Evolutionary conservation across 1,284 basidiomycete species (phyloP), one percentile per base, ranked within the genome.

Genomic region (Ganoderma lingzhi): DNA sequence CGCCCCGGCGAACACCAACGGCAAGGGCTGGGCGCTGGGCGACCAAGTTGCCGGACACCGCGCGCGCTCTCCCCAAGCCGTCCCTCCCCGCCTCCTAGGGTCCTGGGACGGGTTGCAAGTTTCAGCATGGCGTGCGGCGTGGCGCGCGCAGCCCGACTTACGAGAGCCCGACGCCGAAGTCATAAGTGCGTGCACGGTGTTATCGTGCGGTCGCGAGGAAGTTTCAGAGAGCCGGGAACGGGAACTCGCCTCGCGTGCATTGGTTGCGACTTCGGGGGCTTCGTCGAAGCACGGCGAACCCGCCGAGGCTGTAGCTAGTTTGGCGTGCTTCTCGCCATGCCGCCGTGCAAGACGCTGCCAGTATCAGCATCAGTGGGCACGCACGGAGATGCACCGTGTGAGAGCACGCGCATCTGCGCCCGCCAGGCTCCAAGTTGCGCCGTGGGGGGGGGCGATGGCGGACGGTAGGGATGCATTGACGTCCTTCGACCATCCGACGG

Each of bases 281-380:
- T 30, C 51, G 51, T 32, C 53, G 53, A 55, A 55, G 28, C 53
- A 32, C 53, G 28, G 53, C 28, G 53, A 64, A 64, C 56, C 41
- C 55, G 39, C 28, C 53, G 63, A 58, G 55, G 53, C 15, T 58
- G 55, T 39, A 41, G 63, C 63, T 55, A 55, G n/a, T 41, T 28
- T 64, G 63, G 30, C 63, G 63, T 55, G 53, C 53, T 55, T 32
- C 48, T 51, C 48, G 48, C 48, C 23, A 32, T 17, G 14, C 30
- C 30, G 53, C 53, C 12, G 6, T 45, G 44, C 44, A 19, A 19
- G 44, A 17, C 44, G 44, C 17, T 5, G 17, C 44, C 17, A 19
- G 44, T 15, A 23, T 23, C 30, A 44, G 23, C 23, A 23, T 23
- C 17, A 12, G 42, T 19, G 53, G 53, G 28, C 53, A 17, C 53